phyloP scores from a whole-genome alignment of 495 filamentous ascomycete genomes.

The Trichoderma reesei region DNA sequence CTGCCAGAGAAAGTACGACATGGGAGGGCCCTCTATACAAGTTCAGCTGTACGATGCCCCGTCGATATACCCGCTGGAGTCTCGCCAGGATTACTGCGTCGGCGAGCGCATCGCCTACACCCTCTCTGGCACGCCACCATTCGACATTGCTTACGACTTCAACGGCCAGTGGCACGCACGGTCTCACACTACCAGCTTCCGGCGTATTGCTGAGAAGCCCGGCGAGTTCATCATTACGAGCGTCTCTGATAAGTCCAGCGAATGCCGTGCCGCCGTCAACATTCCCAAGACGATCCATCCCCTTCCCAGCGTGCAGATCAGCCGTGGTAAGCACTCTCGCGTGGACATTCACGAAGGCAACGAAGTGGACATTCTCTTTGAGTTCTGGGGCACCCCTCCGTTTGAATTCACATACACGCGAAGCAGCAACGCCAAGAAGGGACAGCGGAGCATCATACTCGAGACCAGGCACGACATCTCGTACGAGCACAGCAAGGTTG shows the following conservation, averaged over 20 bases:
- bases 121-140: slow-evolving; percentile 78
- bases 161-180: slow-evolving; percentile 69
- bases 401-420: slow-evolving; percentile 97
- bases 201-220: slow-evolving; percentile 80
- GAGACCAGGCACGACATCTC: slow-evolving; percentile 84
- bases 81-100: slow-evolving; percentile 85
- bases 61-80: slow-evolving; percentile 75
- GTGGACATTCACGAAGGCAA: slow-evolving; percentile 96
- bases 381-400: slow-evolving; percentile 89
- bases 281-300: slow-evolving; percentile 76
- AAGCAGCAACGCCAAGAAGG: slow-evolving; percentile 70
- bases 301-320: slow-evolving; percentile 83
- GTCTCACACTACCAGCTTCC: slow-evolving; percentile 67
- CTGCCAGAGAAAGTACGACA: slow-evolving; percentile 63
- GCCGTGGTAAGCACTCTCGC: slow-evolving; percentile 62
- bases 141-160: slow-evolving; percentile 88
- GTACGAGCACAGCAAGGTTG: slow-evolving; percentile 65
- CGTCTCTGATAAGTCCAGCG: slow-evolving; percentile 69
- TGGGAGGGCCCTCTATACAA: slow-evolving; percentile 61
- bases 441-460: slow-evolving; percentile 64
- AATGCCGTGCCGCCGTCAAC: slow-evolving; percentile 68
- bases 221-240: slow-evolving; percentile 82
- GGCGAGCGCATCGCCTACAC: slow-evolving; percentile 88
- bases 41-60: slow-evolving; percentile 87
- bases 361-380: slow-evolving; percentile 82